Conservation (phyloP, 2,329 filamentous ascomycete genomes). For the Colletotrichum cuscutae region DNA sequence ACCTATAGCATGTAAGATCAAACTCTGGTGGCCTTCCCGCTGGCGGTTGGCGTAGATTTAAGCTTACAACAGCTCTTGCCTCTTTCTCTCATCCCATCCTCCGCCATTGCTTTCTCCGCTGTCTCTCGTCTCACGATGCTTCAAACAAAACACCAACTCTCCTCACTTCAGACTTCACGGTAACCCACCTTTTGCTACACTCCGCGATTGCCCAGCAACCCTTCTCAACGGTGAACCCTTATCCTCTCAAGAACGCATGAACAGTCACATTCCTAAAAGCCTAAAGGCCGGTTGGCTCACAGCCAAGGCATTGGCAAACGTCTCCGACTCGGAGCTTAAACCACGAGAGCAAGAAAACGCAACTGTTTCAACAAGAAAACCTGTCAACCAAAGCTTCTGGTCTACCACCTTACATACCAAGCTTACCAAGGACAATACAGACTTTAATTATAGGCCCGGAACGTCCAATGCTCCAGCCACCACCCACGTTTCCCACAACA, state of each 20-base stretch:
- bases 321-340: constrained; percentile 15
- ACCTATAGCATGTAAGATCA: background rate
- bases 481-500: constrained; percentile 24
- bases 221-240: background rate
- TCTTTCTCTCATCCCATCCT: background rate
- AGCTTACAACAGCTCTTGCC: background rate
- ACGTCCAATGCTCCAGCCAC: constrained; percentile 19
- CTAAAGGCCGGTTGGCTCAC: background rate
- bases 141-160: background rate
- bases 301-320: background rate
- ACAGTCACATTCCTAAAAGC: background rate
- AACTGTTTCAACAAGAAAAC: constrained; percentile 21
- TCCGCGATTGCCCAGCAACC: background rate
- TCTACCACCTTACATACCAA: background rate
- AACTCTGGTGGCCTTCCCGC: background rate
- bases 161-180: background rate
- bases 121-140: background rate
- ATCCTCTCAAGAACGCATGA: background rate
- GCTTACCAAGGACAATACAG: background rate
- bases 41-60: background rate
- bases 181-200: no score
- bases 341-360: background rate
- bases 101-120: background rate
- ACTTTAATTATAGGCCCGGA: constrained; percentile 20
- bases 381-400: background rate